Conservation (phyloP, 2,329 filamentous ascomycete genomes). For the Exophiala dermatitidis region DNA sequence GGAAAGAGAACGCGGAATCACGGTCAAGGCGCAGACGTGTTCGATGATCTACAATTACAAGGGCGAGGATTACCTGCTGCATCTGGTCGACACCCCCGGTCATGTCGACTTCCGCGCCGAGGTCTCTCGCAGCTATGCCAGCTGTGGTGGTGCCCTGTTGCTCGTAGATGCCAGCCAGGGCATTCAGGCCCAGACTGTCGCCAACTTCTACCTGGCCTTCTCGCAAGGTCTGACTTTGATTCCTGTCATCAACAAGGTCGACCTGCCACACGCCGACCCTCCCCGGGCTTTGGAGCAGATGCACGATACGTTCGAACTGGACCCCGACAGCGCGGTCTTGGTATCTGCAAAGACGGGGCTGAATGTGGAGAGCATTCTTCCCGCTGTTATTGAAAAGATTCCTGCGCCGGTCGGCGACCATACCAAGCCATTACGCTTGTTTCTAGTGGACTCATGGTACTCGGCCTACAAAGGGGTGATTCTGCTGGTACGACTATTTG, state of each 20-base stretch:
- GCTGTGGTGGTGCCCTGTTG: constrained; percentile 84
- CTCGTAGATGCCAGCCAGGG: constrained; percentile 95
- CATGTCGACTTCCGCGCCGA: constrained; percentile 98
- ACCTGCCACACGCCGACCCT: constrained; percentile 84
- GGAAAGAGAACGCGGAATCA: constrained; percentile 91
- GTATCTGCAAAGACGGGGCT: constrained; percentile 92
- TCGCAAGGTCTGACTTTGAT: constrained; percentile 79
- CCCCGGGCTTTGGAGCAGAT: constrained; percentile 80
- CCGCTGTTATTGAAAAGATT: constrained; percentile 76
- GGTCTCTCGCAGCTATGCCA: constrained; percentile 90
- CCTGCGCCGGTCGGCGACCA: constrained; percentile 71
- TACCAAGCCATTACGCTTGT: constrained; percentile 65
- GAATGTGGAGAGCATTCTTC: constrained; percentile 76
- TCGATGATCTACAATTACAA: constrained; percentile 90
- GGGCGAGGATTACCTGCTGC: constrained; percentile 82
- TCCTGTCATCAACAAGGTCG: constrained; percentile 94
- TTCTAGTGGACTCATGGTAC: constrained; percentile 97
- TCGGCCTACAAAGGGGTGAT: constrained; percentile 93
- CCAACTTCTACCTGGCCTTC: constrained; percentile 97
- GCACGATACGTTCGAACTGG: constrained; percentile 76
- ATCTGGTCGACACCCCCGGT: constrained; percentile 92
- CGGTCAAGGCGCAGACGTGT: constrained; percentile 97
- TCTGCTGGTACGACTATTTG: constrained; percentile 82
- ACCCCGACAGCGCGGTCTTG: constrained; percentile 63
- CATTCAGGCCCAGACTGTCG: constrained; percentile 94